phyloP scores from a whole-genome alignment of 2,329 filamentous ascomycete genomes.

The Trichophaea hybrida region DNA sequence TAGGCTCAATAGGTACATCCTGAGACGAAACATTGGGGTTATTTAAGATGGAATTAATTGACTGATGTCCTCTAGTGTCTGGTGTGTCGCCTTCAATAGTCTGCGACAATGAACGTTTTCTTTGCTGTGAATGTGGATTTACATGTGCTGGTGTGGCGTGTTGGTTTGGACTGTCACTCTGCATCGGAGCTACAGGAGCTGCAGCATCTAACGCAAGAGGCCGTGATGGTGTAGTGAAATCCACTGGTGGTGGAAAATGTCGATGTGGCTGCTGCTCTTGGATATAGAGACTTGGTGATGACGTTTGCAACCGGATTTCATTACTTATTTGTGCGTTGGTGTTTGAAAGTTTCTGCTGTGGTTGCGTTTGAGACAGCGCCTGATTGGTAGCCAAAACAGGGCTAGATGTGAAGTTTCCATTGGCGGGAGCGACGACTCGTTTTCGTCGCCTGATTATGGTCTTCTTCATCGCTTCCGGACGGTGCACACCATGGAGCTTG shows the following conservation, averaged over 20 bases:
- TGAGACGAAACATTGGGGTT: slow-evolving; percentile 21
- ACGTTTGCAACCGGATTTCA: no score
- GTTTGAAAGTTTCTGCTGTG: no score
- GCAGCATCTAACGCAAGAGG: slow-evolving; percentile 37
- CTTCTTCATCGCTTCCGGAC: slow-evolving; percentile 98
- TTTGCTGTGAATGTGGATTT: slow-evolving; percentile 35
- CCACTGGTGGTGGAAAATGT: slow-evolving; percentile 34
- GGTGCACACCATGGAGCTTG: slow-evolving; percentile 85
- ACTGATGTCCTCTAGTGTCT: slow-evolving; percentile 48
- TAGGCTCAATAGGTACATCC: slow-evolving; percentile 34
- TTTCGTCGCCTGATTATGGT: slow-evolving; percentile 91
- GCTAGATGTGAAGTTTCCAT: slow-evolving; percentile 34
- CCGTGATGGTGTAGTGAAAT: slow-evolving; percentile 40
- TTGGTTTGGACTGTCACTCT: neutral
- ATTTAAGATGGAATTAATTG: slow-evolving; percentile 56
- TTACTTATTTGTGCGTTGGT: no score
- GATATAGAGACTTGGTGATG: no score
- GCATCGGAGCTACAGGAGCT: slow-evolving; percentile 24
- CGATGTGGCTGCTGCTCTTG: slow-evolving; percentile 1
- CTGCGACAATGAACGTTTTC: slow-evolving; percentile 55
- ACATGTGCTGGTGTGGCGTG: neutral
- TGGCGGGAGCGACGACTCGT: slow-evolving; percentile 69
- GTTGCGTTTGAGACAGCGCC: no score
- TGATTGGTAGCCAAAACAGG: slow-evolving; percentile 27
- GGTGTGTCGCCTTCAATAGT: slow-evolving; percentile 40